Evolutionary conservation across 2,329 filamentous ascomycete species (phyloP).

Genomic region (Pezicula rhizophila): DNA sequence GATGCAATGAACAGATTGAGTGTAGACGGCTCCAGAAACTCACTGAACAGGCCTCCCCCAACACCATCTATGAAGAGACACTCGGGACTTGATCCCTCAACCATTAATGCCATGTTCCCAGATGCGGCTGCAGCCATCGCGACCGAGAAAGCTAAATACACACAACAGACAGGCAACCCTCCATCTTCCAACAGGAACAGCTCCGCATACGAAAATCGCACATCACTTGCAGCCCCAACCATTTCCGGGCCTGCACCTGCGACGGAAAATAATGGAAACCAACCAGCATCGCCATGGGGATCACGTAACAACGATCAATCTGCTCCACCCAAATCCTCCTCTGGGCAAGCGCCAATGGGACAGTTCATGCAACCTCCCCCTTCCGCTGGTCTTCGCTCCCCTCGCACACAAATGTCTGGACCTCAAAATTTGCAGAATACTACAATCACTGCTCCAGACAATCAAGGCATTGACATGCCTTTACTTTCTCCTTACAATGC

Average conservation of each 20-base stretch:
- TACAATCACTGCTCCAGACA: conserved; percentile 69
- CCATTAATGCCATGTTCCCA: conserved; percentile 98
- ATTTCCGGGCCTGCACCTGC: conserved; percentile 65
- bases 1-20: conserved; percentile 96
- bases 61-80: conserved; percentile 81
- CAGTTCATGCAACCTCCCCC: conserved; percentile 84
- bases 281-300: conserved; percentile 78
- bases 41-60: conserved; percentile 72
- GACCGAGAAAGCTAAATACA: conserved; percentile 95
- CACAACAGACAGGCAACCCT: conserved; percentile 85
- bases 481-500: conserved; percentile 78
- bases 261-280: conserved; percentile 54
- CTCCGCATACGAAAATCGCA: conserved; percentile 66
- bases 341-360: conserved; percentile 80
- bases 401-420: conserved; percentile 61
- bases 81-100: conserved; percentile 86
- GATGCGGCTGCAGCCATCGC: conserved; percentile 98
- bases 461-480: conserved; percentile 64
- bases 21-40: conserved; percentile 81
- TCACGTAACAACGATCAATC: conserved; percentile 42
- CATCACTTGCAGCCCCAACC: conserved; percentile 65
- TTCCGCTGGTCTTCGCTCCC: conserved; percentile 71
- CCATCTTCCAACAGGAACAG: conserved; percentile 93
- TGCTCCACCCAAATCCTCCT: conserved; percentile 70
- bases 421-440: conserved; percentile 75